Conservation (phyloP, 2,329 filamentous ascomycete species). For the Scortechinia acanthostroma region DNA sequence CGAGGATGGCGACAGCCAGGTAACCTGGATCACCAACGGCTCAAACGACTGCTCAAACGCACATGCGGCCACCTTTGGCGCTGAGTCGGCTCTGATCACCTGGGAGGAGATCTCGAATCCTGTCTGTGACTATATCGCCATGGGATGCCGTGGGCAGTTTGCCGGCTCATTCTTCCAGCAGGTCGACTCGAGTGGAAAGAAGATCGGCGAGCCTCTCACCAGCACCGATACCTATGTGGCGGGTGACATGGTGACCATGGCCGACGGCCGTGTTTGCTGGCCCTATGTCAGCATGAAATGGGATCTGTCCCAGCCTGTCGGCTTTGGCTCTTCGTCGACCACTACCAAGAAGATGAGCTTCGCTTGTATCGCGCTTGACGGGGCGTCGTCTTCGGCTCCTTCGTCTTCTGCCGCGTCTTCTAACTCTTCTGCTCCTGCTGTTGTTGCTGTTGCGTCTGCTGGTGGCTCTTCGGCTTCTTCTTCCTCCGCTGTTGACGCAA, state of each 20-base stretch:
- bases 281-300: constrained; percentile 49
- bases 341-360: constrained; percentile 6
- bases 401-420: background rate
- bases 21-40: constrained; percentile 48
- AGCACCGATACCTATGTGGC: constrained; percentile 47
- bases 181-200: constrained; percentile 38
- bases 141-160: constrained; percentile 51
- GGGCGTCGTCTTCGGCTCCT: background rate
- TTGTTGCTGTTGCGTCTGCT: constrained; percentile 54
- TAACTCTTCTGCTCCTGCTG: constrained; percentile 20
- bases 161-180: constrained; percentile 52
- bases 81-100: constrained; percentile 40
- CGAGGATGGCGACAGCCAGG: constrained; percentile 43
- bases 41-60: constrained; percentile 47
- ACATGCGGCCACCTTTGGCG: constrained; percentile 46
- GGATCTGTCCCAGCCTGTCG: constrained; percentile 26
- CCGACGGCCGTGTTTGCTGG: constrained; percentile 53
- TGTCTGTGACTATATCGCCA: constrained; percentile 43
- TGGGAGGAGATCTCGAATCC: constrained; percentile 55
- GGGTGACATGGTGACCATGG: constrained; percentile 54
- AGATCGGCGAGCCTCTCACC: constrained; percentile 38
- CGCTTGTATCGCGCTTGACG: constrained; percentile 6
- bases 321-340: background rate
- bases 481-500: constrained; percentile 53
- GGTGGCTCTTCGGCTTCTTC: constrained; percentile 44